These are phyloP conservation scores for Gymnopilus junonius DNA, from an alignment of 768 basidiomycete genomes.

Conservation along the genomic window DNA sequence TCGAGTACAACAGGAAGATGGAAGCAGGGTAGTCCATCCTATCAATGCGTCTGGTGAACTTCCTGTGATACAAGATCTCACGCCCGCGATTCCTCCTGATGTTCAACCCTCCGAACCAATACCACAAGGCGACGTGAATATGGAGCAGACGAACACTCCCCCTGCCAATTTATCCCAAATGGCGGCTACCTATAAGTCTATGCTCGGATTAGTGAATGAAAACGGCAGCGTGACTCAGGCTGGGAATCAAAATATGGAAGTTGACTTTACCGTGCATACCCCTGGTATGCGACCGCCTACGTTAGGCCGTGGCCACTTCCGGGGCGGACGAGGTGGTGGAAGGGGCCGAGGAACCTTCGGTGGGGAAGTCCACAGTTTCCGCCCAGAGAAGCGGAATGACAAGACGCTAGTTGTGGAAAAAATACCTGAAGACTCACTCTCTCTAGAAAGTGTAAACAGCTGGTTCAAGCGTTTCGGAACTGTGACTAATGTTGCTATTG, in stretches of 20 bases:
- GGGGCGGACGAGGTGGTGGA: slow-evolving; percentile 46
- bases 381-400: slow-evolving; percentile 67
- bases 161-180: slow-evolving; percentile 13
- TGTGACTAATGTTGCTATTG: slow-evolving; percentile 91
- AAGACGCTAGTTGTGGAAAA: slow-evolving; percentile 93
- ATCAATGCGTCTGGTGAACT: slow-evolving; percentile 67
- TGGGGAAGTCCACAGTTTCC: slow-evolving; percentile 68
- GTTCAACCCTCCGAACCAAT: slow-evolving; percentile 28
- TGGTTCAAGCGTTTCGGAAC: slow-evolving; percentile 95
- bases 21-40: slow-evolving; percentile 40
- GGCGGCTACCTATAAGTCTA: slow-evolving; percentile 10
- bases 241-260: slow-evolving; percentile 23
- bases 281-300: slow-evolving; percentile 40
- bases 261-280: slow-evolving; percentile 24
- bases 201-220: slow-evolving; percentile 12
- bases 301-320: slow-evolving; percentile 30
- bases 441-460: slow-evolving; percentile 74
- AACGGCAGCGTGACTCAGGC: slow-evolving; percentile 19
- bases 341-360: slow-evolving; percentile 58
- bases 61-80: slow-evolving; percentile 84
- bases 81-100: slow-evolving; percentile 53
- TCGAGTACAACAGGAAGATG: slow-evolving; percentile 59
- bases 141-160: slow-evolving; percentile 21
- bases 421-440: slow-evolving; percentile 85
- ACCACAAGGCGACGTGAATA: slow-evolving; percentile 23